Percentiles rank a stretch among this genome's conserved stretches.
phyloP scores from a whole-genome alignment of 306 rosid species.

The Lithocarpus polystachyus region DNA sequence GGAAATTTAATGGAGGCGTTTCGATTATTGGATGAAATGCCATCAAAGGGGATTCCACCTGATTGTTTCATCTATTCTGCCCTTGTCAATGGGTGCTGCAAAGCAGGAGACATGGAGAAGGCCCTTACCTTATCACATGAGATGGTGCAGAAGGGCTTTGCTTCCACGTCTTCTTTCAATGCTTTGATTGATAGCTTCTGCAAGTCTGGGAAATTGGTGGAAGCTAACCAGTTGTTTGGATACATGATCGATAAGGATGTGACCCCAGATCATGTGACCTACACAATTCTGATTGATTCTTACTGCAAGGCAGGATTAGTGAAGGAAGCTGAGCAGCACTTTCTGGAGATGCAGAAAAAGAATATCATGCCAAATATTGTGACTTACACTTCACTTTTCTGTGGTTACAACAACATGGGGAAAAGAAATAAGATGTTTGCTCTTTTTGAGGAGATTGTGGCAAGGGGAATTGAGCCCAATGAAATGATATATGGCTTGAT shows the following conservation, averaged over 20 bases:
- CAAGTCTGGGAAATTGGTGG: slow-evolving; percentile 27
- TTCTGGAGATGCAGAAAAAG: slow-evolving; percentile 34
- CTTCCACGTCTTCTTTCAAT: slow-evolving; percentile 32
- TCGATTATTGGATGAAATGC: slow-evolving; percentile 37
- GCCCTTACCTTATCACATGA: slow-evolving; percentile 32
- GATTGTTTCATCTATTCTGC: slow-evolving; percentile 30
- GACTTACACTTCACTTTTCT: slow-evolving; percentile 39
- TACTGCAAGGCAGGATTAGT: slow-evolving; percentile 30
- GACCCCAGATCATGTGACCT: slow-evolving; percentile 31
- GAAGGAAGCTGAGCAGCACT: slow-evolving; percentile 37
- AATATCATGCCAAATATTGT: slow-evolving; percentile 22
- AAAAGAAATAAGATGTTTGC: slow-evolving; percentile 24
- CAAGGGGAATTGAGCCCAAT: slow-evolving; percentile 31
- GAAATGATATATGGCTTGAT: slow-evolving; percentile 23
- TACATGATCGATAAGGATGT: slow-evolving; percentile 29
- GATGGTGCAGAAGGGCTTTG: slow-evolving; percentile 32
- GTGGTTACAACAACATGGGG: slow-evolving; percentile 32
- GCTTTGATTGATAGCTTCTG: slow-evolving; percentile 39
- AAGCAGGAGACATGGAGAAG: slow-evolving; percentile 32
- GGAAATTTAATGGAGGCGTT: slow-evolving; percentile 39
- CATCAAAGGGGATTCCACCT: slow-evolving; percentile 27
- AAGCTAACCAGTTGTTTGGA: slow-evolving; percentile 37
- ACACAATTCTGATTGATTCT: slow-evolving; percentile 33
- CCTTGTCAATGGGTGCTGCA: slow-evolving; percentile 47
- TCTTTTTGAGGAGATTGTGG: slow-evolving; percentile 39